These are phyloP conservation scores for Inga leiocalycina DNA, from an alignment of 306 rosid species.

Conservation along the genomic window DNA sequence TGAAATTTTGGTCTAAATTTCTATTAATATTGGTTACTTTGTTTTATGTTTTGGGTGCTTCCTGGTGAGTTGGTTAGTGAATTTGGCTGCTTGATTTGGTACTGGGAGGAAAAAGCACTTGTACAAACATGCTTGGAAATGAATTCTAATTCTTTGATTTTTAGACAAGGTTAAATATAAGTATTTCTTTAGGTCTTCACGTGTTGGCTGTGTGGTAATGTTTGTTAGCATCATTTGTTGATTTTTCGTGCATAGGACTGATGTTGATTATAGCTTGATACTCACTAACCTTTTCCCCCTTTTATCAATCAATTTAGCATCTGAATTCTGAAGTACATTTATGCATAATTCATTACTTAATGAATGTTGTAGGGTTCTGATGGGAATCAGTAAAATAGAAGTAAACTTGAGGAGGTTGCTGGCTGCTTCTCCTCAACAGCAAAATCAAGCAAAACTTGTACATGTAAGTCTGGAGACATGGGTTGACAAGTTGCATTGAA, in stretches of 20 bases:
- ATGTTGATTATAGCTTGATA: neutral
- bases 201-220: conserved; percentile 1
- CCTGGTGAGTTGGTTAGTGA: neutral
- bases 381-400: conserved; percentile 84
- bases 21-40: neutral
- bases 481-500: neutral
- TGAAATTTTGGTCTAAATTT: neutral
- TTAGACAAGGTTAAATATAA: neutral
- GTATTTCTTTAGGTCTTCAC: neutral
- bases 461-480: conserved; percentile 60
- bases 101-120: neutral
- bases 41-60: neutral
- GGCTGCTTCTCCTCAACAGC: conserved; percentile 84
- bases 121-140: neutral
- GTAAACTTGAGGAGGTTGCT: conserved; percentile 88
- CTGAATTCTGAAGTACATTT: conserved; percentile 3
- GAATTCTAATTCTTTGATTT: neutral
- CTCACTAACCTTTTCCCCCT: neutral
- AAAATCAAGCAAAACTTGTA: conserved; percentile 79
- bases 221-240: conserved; percentile 1
- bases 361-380: conserved; percentile 42
- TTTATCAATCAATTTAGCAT: neutral
- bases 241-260: neutral
- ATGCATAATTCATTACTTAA: neutral
- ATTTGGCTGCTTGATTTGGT: neutral